These are phyloP conservation scores for Fomitopsis pinicola DNA, from an alignment of 1,284 basidiomycete species.

Conservation along the genomic window DNA sequence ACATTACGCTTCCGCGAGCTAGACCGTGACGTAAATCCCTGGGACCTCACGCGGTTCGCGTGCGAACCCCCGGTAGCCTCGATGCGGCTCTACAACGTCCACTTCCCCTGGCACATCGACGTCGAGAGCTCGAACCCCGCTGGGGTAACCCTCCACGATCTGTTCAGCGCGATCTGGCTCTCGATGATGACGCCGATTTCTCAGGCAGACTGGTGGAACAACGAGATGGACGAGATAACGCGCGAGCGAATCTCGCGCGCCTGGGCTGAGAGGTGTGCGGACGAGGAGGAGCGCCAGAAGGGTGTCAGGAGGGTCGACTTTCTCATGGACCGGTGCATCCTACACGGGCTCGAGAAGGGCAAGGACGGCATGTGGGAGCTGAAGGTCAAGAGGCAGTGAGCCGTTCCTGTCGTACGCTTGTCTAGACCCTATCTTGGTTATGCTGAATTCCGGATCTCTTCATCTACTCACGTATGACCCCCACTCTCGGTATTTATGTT, in stretches of 20 bases:
- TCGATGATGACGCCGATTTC: constrained; percentile 24
- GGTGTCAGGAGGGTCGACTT: constrained; percentile 29
- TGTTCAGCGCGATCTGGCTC: constrained; percentile 37
- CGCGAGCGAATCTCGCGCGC: constrained; percentile 21
- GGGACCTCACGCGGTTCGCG: constrained; percentile 41
- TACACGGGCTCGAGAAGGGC: constrained; percentile 27
- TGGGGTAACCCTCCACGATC: constrained; percentile 53
- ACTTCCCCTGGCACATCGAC: constrained; percentile 57
- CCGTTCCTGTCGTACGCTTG: background rate
- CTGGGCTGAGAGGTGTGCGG: constrained; percentile 19
- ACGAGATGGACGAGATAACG: constrained; percentile 24
- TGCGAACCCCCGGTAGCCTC: constrained; percentile 40
- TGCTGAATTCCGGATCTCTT: background rate
- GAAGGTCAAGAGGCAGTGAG: constrained; percentile 21
- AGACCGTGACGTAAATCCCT: constrained; percentile 26
- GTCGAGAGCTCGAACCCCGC: constrained; percentile 36
- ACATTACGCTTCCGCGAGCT: constrained; percentile 39
- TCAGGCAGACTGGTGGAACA: constrained; percentile 26
- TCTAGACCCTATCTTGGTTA: background rate
- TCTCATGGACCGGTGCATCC: constrained; percentile 24
- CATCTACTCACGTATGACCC: background rate
- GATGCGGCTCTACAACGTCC: constrained; percentile 47
- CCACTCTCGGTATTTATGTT: background rate
- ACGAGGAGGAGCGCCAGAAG: constrained; percentile 17
- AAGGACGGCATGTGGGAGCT: constrained; percentile 30